Percentiles rank a stretch among this genome's conserved stretches.
These are phyloP conservation scores for Dothideomycetes sp. DNA, from an alignment of 2,329 filamentous ascomycete species.

Conservation along the genomic window DNA sequence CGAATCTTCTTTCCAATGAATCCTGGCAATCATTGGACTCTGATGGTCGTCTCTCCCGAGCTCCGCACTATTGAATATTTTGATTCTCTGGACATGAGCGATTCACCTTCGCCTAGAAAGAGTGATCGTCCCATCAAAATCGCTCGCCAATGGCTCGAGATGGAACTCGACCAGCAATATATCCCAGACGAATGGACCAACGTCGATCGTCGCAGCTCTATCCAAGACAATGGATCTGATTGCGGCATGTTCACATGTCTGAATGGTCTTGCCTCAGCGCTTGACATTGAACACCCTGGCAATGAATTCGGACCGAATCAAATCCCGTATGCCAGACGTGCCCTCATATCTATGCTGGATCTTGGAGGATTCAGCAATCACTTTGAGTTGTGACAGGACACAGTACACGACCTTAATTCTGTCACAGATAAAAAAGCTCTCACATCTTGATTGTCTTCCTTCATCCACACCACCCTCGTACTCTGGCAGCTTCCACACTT, in stretches of 20 bases:
- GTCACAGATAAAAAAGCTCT: too few species aligned
- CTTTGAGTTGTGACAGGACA: conserved; percentile 35
- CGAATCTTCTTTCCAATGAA: conserved; percentile 60
- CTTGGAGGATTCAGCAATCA: conserved; percentile 58
- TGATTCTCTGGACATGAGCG: conserved; percentile 50
- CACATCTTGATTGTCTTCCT: too few species aligned
- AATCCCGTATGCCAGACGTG: conserved; percentile 42
- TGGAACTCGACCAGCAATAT: conserved; percentile 50
- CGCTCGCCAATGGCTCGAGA: conserved; percentile 45
- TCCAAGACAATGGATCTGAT: conserved; percentile 60
- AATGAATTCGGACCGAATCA: conserved; percentile 42
- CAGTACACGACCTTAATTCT: too few species aligned
- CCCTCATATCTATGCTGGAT: conserved; percentile 56
- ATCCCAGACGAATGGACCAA: conserved; percentile 50
- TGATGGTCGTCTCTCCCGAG: conserved; percentile 56
- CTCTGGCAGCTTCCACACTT: too few species aligned
- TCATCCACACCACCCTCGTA: too few species aligned
- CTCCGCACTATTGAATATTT: conserved; percentile 56
- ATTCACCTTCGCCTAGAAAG: conserved; percentile 5
- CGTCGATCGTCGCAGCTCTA: conserved; percentile 40
- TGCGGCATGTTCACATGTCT: conserved; percentile 71
- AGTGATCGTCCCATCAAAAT: conserved; percentile 18
- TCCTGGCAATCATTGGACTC: conserved; percentile 57
- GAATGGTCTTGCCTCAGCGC: conserved; percentile 54
- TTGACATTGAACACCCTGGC: conserved; percentile 28